phyloP scores from a whole-genome alignment of 768 basidiomycete genomes.

The Boletus reticuloceps region DNA sequence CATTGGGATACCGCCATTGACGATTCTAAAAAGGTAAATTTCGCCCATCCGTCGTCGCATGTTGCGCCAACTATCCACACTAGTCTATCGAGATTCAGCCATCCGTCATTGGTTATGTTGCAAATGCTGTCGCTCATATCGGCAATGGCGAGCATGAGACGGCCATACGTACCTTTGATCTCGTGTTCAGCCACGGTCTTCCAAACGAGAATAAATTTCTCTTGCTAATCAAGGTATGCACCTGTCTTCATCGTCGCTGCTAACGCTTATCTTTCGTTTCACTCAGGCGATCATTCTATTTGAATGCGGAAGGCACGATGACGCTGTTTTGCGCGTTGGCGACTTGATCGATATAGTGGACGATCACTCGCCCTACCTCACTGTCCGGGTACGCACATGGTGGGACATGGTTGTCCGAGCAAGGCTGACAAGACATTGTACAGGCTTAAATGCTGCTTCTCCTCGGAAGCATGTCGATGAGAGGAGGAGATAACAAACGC shows the following conservation, averaged over 20 bases:
- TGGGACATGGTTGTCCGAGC: not conserved
- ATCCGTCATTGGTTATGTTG: slow-evolving; percentile 10
- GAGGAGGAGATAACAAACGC: no score
- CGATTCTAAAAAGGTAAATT: slow-evolving; percentile 5
- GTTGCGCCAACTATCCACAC: not conserved
- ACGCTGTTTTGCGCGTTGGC: no score
- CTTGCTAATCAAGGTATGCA: slow-evolving; percentile 6
- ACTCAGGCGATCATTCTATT: slow-evolving; percentile 1
- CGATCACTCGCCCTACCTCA: no score
- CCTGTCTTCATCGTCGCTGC: not conserved
- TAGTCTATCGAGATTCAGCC: slow-evolving; percentile 3
- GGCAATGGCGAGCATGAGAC: not conserved
- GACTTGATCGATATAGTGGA: no score
- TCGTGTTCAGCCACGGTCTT: not conserved
- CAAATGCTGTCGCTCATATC: not conserved
- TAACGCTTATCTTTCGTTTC: not conserved
- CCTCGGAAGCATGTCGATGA: no score
- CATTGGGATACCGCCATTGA: not conserved
- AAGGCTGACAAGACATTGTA: not conserved
- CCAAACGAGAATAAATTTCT: not conserved
- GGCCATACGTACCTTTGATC: not conserved
- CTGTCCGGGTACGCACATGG: no score
- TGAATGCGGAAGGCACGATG: not conserved
- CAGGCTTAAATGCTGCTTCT: no score
- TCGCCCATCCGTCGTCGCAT: rapidly evolving